Base-by-base conservation (phyloP, 176 grass and related monocot genomes). In the Hordeum vulgare region DNA sequence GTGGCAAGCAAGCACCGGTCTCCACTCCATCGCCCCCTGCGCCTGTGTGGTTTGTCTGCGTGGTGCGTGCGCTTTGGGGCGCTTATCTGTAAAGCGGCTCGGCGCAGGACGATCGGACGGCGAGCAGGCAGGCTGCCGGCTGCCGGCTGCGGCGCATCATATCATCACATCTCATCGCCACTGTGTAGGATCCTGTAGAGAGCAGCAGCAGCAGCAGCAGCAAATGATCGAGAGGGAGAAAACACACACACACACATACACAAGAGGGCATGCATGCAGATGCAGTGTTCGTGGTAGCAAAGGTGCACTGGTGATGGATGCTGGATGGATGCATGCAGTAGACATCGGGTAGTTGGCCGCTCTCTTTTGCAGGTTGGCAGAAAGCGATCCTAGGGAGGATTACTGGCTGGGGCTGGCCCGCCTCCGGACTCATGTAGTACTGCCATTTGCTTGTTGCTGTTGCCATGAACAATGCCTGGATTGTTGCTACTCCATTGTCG, bases 171-270 rank as follows among this genome's bases (percentile, higher is more conserved):
- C 21, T 8, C 69, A 42, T 71, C 69, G 18, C 27, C 15, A 58
- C 76, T 40, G 76, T 41, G 84, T 36, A 29, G 54, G 45, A 14
- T 71, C 31, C 77, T 85, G 83, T 82, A 29, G 71, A 45, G 4
- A 29, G 20, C 84, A 86, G 85, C 70, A 4, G 73, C 45, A 15
- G 44, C 34, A 35, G 34, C 44, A 47, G 44, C 44, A 57, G 9
- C 78, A 35, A 89, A 90, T 90, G 42, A 86, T 90, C 88, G 77
- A 58, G 71, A 56, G 73, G 57, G 8, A 20, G 72, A 62, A 11
- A 56, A 40, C 51, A 65, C 71, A 41, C 34, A 18, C 49, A 18
- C 42, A 45, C 12, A 47, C 12, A 51, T 2, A 24, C 73, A 31
- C 8, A 59, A 59, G 71, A 28, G 18, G 63, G 56, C n/a, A 53